Evolutionary conservation across 306 rosid genomes (phyloP).

Genomic region (Citrullus amarus): DNA sequence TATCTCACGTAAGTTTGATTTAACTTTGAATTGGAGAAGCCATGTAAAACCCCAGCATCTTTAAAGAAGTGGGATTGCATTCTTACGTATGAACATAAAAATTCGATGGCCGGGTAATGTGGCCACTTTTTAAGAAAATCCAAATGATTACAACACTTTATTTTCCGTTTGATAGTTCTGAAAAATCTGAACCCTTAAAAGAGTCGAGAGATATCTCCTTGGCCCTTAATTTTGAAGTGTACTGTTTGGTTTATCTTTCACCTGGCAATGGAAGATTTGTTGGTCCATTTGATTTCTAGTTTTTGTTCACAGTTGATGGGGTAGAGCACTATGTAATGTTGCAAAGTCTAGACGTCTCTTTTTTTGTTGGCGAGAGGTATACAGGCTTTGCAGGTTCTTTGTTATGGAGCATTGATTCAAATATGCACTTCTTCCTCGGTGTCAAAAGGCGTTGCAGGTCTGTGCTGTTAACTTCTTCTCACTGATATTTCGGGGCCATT

Average conservation of each 20-base stretch:
- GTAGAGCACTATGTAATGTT: conserved; percentile 1
- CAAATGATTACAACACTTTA: neutral
- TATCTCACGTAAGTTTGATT: too few species aligned
- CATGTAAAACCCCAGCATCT: neutral
- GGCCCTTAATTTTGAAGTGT: neutral
- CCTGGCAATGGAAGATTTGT: neutral
- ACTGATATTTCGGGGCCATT: neutral
- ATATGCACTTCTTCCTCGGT: conserved; percentile 22
- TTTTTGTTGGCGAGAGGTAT: conserved; percentile 44
- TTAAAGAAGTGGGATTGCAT: neutral
- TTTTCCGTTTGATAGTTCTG: neutral
- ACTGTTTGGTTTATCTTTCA: too few species aligned
- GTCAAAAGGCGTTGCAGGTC: conserved; percentile 56
- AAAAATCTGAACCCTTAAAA: neutral
- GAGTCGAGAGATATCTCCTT: neutral
- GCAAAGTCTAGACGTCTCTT: conserved; percentile 54
- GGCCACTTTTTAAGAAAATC: neutral
- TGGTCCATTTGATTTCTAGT: neutral
- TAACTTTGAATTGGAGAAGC: neutral
- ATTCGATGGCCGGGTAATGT: neutral
- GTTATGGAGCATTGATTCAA: conserved; percentile 29
- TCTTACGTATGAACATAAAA: neutral
- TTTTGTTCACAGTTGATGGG: neutral
- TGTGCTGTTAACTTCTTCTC: conserved; percentile 9
- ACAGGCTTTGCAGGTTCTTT: conserved; percentile 61